phyloP scores from a whole-genome alignment of 2,329 filamentous ascomycete species.

The Myriosclerotinia duriaeana region DNA sequence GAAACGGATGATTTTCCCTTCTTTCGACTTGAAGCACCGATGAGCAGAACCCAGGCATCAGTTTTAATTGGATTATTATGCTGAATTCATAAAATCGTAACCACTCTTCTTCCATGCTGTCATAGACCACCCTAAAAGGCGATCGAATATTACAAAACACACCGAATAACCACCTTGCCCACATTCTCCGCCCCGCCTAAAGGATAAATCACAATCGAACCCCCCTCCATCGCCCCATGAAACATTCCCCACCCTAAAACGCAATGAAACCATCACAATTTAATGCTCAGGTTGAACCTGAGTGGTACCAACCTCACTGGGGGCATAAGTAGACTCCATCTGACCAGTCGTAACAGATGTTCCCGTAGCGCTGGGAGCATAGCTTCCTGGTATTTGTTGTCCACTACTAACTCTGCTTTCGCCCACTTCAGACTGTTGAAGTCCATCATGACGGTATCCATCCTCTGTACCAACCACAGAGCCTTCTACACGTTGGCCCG shows the following conservation, averaged over 20 bases:
- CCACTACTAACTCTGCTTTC: conserved; percentile 23
- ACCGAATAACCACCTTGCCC: neutral
- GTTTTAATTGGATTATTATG: neutral
- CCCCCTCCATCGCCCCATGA: neutral
- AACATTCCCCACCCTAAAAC: neutral
- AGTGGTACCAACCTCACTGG: conserved; percentile 16
- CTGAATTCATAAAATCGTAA: neutral
- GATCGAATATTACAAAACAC: neutral
- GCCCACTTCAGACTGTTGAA: conserved; percentile 1
- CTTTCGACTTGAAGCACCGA: too few relatives aligned
- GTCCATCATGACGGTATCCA: conserved; percentile 4
- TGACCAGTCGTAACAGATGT: conserved; percentile 20
- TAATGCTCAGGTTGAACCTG: neutral
- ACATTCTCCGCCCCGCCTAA: neutral
- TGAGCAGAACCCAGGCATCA: too few relatives aligned
- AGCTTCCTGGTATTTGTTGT: conserved; percentile 6
- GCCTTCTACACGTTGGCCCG: conserved; percentile 3
- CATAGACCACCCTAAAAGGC: neutral
- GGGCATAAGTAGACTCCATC: conserved; percentile 7
- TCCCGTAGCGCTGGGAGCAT: conserved; percentile 16
- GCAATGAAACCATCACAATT: neutral
- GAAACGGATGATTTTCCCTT: too few relatives aligned
- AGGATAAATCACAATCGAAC: neutral
- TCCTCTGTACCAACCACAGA: conserved; percentile 11
- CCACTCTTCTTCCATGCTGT: neutral